Base-by-base conservation (phyloP, 345 rosid genomes). In the Eucalyptus pauciflora region DNA sequence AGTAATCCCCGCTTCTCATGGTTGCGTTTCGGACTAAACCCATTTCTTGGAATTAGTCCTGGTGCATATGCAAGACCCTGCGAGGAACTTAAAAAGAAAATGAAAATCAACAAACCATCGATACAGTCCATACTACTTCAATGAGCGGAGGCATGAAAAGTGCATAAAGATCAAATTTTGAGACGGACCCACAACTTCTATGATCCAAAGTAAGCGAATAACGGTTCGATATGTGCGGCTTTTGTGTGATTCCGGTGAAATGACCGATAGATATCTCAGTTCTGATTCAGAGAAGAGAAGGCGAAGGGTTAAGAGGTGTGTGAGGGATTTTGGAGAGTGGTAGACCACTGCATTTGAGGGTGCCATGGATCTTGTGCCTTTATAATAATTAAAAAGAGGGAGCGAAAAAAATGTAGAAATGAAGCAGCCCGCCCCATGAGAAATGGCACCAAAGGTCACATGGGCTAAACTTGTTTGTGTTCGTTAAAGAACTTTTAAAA, bases 391-490 rank as follows among this genome's bases (percentile, higher is more conserved):
- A 89, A 87, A 85, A 25, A 71, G 87, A 71, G 46, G 88, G 89
- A 83, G 87, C n/a, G 48, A 87, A 86, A 41, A 81, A 89, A 93
- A 94, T 91, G 91, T 90, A 93, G 88, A 91, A 52, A 76, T 52
- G 89, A 91, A 91, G 96, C 83, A 37, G 83, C 83, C 83, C 83
- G 22, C 20, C 83, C 83, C 93, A 93, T 88, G 94, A 91, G 95
- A 95, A 95, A 89, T 91, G 94, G 95, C 92, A 87, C 90, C 88
- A 93, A 90, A 93, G 86, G 87, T 97, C 98, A 97, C 99, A 96
- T 96, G 99, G 98, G 89, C 88, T 60, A 92, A 95, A 93, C 97
- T 76, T 94, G 50, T 90, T 94, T 91, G 91, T 87, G 90, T 83
- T 88, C 91, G 89, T 94, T 91, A 93, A 93, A 95, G 92, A 80